These are phyloP conservation scores for Barnettozyma wickerhamii DNA, from an alignment of 805 yeast genomes.

Conservation along the genomic window DNA sequence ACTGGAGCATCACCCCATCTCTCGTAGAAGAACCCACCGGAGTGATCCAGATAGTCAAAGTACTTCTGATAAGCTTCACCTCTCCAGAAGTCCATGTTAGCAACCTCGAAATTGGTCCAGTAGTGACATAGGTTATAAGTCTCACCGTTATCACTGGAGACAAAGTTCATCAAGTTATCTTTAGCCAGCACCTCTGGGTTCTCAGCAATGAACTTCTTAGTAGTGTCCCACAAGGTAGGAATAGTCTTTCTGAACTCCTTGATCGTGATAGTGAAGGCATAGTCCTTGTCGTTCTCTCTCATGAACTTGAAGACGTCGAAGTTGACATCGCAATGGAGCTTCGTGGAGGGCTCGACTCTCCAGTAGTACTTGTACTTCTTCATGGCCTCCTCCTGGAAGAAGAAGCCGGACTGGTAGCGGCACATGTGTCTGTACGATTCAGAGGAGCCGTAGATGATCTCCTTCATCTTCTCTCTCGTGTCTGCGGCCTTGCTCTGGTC, in stretches of 20 bases:
- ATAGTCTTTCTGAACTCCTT: conserved; percentile 73
- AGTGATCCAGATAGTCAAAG: conserved; percentile 56
- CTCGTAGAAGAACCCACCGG: conserved; percentile 82
- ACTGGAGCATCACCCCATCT: conserved; percentile 96
- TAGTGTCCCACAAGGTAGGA: conserved; percentile 72
- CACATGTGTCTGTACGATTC: conserved; percentile 87
- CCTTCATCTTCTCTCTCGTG: conserved; percentile 90
- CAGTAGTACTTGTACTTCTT: conserved; percentile 82
- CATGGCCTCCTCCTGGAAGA: conserved; percentile 74
- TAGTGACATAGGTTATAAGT: conserved; percentile 74
- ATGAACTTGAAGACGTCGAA: conserved; percentile 80
- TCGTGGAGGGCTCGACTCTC: conserved; percentile 90
- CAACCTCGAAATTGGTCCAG: conserved; percentile 79
- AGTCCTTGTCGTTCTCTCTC: conserved; percentile 70
- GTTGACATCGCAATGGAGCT: conserved; percentile 76
- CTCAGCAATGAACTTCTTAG: conserved; percentile 52
- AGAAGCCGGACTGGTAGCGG: conserved; percentile 86
- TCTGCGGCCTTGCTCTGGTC: conserved; percentile 61
- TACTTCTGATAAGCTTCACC: conserved; percentile 51
- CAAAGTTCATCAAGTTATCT: conserved; percentile 56
- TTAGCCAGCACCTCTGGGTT: conserved; percentile 42
- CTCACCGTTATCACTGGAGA: conserved; percentile 59
- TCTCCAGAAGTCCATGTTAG: conserved; percentile 67
- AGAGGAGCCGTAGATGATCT: conserved; percentile 60
- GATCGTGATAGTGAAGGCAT: conserved; percentile 75